Percentiles rank a stretch among this genome's conserved stretches.
Conservation (phyloP, 2,329 filamentous ascomycete species). For the Penicillium occitanis region DNA sequence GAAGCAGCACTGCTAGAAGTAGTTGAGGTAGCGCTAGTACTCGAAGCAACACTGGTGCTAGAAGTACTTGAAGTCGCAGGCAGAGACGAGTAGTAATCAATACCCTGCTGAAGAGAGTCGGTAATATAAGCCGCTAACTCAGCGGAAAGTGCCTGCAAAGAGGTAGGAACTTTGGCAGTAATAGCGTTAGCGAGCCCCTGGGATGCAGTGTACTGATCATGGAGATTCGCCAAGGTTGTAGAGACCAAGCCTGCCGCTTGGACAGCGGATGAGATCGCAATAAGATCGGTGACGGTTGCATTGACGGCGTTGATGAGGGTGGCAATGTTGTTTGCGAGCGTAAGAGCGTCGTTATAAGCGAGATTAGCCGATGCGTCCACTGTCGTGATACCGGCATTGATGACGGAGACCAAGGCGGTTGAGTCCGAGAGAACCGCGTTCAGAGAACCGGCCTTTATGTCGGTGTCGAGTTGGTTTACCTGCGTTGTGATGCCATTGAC, state of each 20-base stretch:
- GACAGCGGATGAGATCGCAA: background rate
- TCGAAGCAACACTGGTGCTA: background rate
- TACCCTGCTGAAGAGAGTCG: slow-evolving; percentile 32
- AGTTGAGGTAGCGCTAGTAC: background rate
- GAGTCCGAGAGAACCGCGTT: slow-evolving; percentile 29
- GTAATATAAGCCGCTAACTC: slow-evolving; percentile 32
- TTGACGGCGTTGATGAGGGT: slow-evolving; percentile 12
- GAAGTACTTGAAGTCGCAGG: background rate
- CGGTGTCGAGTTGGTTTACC: slow-evolving; percentile 26
- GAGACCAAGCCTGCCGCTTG: background rate
- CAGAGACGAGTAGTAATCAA: slow-evolving; percentile 27
- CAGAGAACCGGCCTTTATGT: slow-evolving; percentile 28
- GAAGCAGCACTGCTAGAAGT: background rate
- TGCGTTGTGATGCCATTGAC: slow-evolving; percentile 25
- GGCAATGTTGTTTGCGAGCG: background rate
- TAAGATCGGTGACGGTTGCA: slow-evolving; percentile 11
- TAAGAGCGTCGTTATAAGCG: slow-evolving; percentile 16
- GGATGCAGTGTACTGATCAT: slow-evolving; percentile 30
- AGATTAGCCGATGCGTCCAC: slow-evolving; percentile 28
- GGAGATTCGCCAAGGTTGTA: slow-evolving; percentile 23
- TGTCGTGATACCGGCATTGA: slow-evolving; percentile 29
- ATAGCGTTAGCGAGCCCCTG: slow-evolving; percentile 9
- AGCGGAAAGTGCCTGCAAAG: background rate
- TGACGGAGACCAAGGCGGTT: slow-evolving; percentile 26
- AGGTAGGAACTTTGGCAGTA: slow-evolving; percentile 1